phyloP scores from a whole-genome alignment of 805 yeast species.

The Candida qinlingensis region DNA sequence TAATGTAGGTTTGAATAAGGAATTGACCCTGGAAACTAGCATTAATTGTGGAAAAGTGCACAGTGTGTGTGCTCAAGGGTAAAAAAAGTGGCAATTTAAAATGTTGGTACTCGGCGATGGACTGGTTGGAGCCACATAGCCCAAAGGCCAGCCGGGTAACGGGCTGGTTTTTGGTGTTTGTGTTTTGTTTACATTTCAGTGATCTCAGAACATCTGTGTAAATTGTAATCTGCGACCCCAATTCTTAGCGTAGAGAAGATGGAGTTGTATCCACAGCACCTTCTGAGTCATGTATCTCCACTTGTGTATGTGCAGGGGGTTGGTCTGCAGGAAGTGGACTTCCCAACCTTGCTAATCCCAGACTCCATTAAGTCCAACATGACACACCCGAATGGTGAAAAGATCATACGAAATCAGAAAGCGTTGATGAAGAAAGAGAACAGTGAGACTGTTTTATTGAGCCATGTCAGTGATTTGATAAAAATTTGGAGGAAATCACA shows the following conservation, averaged over 20 bases:
- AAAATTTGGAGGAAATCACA: slow-evolving; percentile 27
- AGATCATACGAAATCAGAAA: slow-evolving; percentile 12
- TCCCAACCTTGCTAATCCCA: slow-evolving; percentile 2
- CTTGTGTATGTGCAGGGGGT: slow-evolving; percentile 39
- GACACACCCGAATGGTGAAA: neutral
- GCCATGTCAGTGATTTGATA: slow-evolving; percentile 22
- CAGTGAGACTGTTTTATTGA: neutral
- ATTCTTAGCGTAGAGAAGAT: slow-evolving; percentile 13
- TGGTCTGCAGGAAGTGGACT: slow-evolving; percentile 16
- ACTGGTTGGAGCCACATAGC: too few species aligned
- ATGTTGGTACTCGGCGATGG: too few species aligned
- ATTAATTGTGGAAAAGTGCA: neutral
- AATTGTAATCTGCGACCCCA: too few species aligned
- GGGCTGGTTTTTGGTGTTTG: too few species aligned
- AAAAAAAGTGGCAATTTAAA: too few species aligned
- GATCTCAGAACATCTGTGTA: too few species aligned
- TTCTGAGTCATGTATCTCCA: slow-evolving; percentile 32
- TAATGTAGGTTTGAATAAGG: neutral
- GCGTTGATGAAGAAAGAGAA: too few species aligned
- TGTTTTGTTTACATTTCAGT: too few species aligned
- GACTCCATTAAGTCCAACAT: neutral
- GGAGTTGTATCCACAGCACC: slow-evolving; percentile 35
- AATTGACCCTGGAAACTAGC: neutral
- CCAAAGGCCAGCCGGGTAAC: too few species aligned
- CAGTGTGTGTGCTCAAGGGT: too few species aligned